Base-by-base conservation (phyloP, 106 monocot genomes). In the Dendrobium officinale region DNA sequence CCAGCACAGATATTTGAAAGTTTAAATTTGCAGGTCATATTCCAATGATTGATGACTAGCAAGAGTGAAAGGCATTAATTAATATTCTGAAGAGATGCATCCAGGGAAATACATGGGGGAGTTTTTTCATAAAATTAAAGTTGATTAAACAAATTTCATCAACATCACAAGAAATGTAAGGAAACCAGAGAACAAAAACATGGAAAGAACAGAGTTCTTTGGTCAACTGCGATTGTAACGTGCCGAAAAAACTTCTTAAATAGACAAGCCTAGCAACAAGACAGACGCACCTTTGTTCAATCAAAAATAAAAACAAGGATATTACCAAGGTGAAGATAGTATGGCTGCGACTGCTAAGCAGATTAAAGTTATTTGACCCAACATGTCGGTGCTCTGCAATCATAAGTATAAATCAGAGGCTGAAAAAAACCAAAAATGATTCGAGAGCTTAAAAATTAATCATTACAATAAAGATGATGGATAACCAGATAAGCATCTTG, bases 321-420 rank as follows among this genome's bases (percentile, higher is more conserved):
- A 18, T 85, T 92, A 96, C 93, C 93, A 96, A 82, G 11, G 93
- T 94, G 84, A 97, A 97, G 68, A 97, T 97, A 13, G 96, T 94
- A 77, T 97, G 96, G 75, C 96, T 97, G 75, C 96, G 85, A 77
- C 96, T 97, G 56, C 96, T 97, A 67, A 97, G 80, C 58, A 97
- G 81, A 88, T 97, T 97, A 78, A 97, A 94, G 67, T 97, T 97
- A 85, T 92, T 97, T 67, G 96, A 97, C 45, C 96, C 94, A 73
- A 97, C 96, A 86, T 97, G 96, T 75, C 96, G 88, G 86, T 94
- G 96, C 83, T 97, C 96, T 97, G 88, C 81, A 86, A 82, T 77
- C 29, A 85, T 18, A 83, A 61, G 77, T 16, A 75, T 47, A 17
- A 68, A 59, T 79, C 15, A 64, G 42, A 48, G 24, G 6, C 18